Percentiles rank a stretch among this genome's conserved stretches.
Evolutionary conservation across 148 eudicot species (phyloP).

Genomic region (Rhododendron mucronatum): DNA sequence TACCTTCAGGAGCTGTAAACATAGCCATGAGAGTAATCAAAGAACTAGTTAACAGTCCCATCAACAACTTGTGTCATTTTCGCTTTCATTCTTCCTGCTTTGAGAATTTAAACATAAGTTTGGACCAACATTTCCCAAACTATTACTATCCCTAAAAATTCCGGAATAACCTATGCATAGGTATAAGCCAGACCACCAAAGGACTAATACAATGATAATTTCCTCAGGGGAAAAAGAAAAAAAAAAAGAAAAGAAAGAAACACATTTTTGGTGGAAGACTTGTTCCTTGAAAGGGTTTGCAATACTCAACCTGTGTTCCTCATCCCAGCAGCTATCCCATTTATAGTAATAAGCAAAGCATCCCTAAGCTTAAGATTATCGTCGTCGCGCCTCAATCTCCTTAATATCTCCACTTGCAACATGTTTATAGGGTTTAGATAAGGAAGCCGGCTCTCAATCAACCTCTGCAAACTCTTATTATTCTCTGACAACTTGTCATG

Average conservation of each 20-base stretch:
- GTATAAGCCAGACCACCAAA: neutral
- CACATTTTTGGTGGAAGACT: neutral
- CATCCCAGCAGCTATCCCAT: slow-evolving; percentile 97
- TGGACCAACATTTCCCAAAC: neutral
- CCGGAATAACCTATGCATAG: neutral
- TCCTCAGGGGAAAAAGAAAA: no score
- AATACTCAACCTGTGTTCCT: slow-evolving; percentile 71
- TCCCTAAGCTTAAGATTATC: slow-evolving; percentile 71
- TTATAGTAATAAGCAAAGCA: slow-evolving; percentile 78
- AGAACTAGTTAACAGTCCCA: neutral
- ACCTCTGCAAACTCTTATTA: slow-evolving; percentile 54
- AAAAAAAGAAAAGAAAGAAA: neutral
- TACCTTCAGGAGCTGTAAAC: neutral
- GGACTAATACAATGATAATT: neutral
- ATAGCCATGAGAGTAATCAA: neutral
- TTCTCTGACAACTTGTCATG: slow-evolving; percentile 68
- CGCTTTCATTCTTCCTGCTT: neutral
- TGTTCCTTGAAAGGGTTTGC: neutral
- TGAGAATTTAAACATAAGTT: neutral
- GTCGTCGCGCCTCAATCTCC: slow-evolving; percentile 62
- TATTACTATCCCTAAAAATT: neutral
- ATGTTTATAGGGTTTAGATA: slow-evolving; percentile 75
- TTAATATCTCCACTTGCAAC: slow-evolving; percentile 86
- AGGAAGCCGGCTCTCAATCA: slow-evolving; percentile 81
- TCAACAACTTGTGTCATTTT: neutral